Base-by-base conservation (phyloP, 2,329 filamentous ascomycete genomes). In the Exophiala phaeomuriformis region DNA sequence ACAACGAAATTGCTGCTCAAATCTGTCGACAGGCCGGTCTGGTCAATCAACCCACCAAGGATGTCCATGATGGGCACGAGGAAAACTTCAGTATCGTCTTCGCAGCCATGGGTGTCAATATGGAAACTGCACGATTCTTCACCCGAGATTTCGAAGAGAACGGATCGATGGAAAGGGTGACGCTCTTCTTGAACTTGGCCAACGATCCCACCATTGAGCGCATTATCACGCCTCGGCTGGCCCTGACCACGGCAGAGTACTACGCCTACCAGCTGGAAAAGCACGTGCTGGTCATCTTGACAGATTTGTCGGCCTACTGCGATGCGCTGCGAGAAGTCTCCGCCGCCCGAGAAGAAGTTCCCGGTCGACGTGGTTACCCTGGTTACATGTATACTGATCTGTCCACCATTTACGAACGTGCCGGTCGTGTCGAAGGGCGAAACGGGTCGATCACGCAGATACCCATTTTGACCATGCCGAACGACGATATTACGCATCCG, bases 311-410 rank as follows among this genome's bases (percentile, higher is more conserved):
- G 1, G 90, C 93, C 47, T 98, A 98, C 80, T 98, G 94, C 72
- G 93, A 98, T 72, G 94, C 93, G 62, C 85, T 98, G 62, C 93
- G 93, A 82, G 93, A 98, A 75, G 93, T 98, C 47, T 98, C 93
- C 9, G 91, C 93, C 51, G 93, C 93, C 49, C 84, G 93, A 77
- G 93, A 98, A 80, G 93, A 98, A 84, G 93, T 98, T 41, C 93
- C 93, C 39, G 93, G 93, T 80, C 91, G 93, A 72, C 91, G 93
- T 84, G 93, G 93, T 81, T 98, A 93, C 78, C 93, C 93, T 50
- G 93, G 93, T 88, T 98, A 98, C 81, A 98, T 98, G 93, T 98
- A 98, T 80, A 98, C 93, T 64, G 94, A 98, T 83, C 87, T 98
- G 84, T 96, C 93, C 56, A 98, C 93, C 68, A 96, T 98, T 67